A percentile compares a stretch with the other conserved stretches of the same genome.
Conservation (phyloP, 176 grass and related monocot species). For the Musa troglodytarum region DNA sequence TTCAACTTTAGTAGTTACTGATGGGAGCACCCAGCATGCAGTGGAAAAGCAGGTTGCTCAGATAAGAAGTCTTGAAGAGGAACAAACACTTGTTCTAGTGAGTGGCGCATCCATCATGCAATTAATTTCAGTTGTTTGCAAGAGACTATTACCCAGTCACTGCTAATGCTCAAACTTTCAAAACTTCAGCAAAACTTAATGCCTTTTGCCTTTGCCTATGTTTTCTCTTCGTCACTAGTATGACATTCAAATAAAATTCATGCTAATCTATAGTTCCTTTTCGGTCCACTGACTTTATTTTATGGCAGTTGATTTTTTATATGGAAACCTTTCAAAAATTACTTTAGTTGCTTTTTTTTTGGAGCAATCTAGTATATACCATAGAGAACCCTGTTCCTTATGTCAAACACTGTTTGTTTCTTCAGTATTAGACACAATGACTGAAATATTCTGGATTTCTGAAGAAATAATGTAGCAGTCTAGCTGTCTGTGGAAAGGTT, state of each 20-base stretch:
- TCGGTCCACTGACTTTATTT: not conserved
- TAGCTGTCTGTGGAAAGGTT: too few species aligned
- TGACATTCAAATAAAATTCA: not conserved
- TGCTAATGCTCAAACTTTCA: not conserved
- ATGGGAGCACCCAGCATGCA: slow-evolving; percentile 47
- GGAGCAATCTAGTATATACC: not conserved
- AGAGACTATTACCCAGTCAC: not conserved
- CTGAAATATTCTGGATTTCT: too few species aligned
- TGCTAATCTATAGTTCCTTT: not conserved
- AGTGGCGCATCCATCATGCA: not conserved
- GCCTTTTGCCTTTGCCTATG: not conserved
- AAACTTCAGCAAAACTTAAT: not conserved
- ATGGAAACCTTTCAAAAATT: not conserved
- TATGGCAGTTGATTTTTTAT: not conserved
- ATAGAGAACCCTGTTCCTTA: too few species aligned
- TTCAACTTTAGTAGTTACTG: slow-evolving; percentile 78
- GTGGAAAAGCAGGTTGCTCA: slow-evolving; percentile 63
- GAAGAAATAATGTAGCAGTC: too few species aligned
- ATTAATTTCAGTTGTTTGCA: not conserved
- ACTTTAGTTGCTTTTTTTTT: not conserved
- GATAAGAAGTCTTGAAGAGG: slow-evolving; percentile 61
- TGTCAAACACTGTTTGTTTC: too few species aligned
- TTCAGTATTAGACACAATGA: too few species aligned
- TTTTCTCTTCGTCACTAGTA: not conserved
- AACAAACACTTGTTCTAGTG: slow-evolving; percentile 20